Evolutionary conservation across 2,329 filamentous ascomycete genomes (phyloP), one percentile per base, ranked within the genome.

Genomic region (Ambrosiella cleistominuta): DNA sequence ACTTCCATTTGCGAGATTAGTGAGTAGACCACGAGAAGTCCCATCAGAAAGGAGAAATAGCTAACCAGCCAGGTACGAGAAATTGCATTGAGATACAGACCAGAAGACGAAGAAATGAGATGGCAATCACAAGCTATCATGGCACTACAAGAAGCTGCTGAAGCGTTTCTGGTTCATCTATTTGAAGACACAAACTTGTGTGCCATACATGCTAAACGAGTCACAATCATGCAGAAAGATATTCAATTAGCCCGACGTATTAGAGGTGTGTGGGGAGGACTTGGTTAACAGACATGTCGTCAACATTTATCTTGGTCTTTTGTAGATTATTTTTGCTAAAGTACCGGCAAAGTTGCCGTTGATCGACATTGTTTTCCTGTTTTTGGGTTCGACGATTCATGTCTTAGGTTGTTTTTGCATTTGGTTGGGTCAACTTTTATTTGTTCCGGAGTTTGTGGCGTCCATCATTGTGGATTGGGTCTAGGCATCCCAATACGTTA

Each of bases 171-270:
- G 64, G 86, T 97, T 60, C 90, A 95, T 68, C 75, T 97, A n/a
- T 96, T 97, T 67, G 90, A 96, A 69, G 88, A 95, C 71, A 88
- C 88, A 63, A 96, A 97, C 73, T 79, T 97, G 47, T 96, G 91
- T 73, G 93, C 91, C 62, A 90, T 97, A 65, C 91, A 97, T 72
- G 93, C 91, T 62, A 96, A 95, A 75, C 79, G 91, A 68, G 89
- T 97, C 57, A 97, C 91, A 44, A 95, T 96, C 65, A 91, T 95
- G 87, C 89, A 93, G 71, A 95, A 95, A 74, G 93, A 97, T 71
- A 95, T 98, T 65, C 91, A 96, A 72, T 79, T 97, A 61, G 91
- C 91, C 17, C 75, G 86, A 66, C 74, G 86, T 63, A 89, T 91
- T 71, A 76, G 86, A 56, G 86, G 86, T 11, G 78, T 83, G 51